Base-by-base conservation (phyloP, 208 protist species). In the Trypanosoma theileri region DNA sequence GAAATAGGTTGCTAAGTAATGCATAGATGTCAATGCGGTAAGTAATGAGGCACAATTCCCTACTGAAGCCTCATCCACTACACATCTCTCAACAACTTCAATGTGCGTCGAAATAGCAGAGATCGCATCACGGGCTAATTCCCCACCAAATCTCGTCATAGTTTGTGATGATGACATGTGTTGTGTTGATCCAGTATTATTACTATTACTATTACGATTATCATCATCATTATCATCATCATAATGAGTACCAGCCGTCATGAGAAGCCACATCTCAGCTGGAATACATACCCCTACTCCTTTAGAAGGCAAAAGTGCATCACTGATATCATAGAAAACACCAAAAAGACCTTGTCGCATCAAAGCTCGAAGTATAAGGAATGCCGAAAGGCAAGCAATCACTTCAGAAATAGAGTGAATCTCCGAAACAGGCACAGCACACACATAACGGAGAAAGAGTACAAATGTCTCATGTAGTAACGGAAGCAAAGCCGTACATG, bases 1-100 rank as follows among this genome's bases (percentile, higher is more conserved):
- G 21, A 88, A 42, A 55, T 80, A 85, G 7, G 83, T 85, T 11
- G 83, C 80, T 16, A 89, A 61, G 59, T 78, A 89, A 71, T 89
- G 79, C 35, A 70, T 73, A 11, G 51, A 66, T 50, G 76, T 65
- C 2, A 70, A 26, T 31, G 19, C 40, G 17, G 58, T 28, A 41
- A 72, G 40, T 7, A 72, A 50, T 21, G 19, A 22, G 16, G 12
- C 44, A 28, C 55, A 63, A 31, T 46, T 55, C 1, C 31, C 51
- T 31, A 45, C 58, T 53, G 44, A 51, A 17, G 24, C 22, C 46
- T 53, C 52, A 50, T 53, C 48, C 14, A 12, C 7, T 11, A 16
- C 31, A 55, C 52, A 40, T 14, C n/a, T 57, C 54, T 75, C 60
- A 14, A 58, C 22, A 19, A 26, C 17, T 10, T 35, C 7, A 22